A percentile compares a stretch with the other conserved stretches of the same genome.
Evolutionary conservation across 352 stramenopile species (phyloP).

Genomic region (Pythium phragmitis): DNA sequence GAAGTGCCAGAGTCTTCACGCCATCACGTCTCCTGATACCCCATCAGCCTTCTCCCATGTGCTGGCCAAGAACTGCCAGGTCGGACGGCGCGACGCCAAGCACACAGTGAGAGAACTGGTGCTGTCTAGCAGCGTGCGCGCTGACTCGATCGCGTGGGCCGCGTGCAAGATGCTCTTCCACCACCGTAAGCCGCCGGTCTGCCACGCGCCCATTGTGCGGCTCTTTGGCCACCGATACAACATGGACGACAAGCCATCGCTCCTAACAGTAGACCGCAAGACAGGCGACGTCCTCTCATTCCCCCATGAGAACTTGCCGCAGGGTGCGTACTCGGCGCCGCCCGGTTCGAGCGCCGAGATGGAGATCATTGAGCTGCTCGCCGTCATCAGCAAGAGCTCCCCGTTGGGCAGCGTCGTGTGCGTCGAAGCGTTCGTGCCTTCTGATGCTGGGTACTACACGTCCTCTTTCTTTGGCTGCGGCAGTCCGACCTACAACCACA

Average conservation of each 20-base stretch:
- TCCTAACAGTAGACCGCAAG: not conserved
- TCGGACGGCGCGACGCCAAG: constrained; percentile 13
- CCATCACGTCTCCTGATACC: not conserved
- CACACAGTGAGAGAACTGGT: constrained; percentile 15
- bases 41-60: constrained; percentile 18
- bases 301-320: not conserved
- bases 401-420: constrained; percentile 23
- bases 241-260: constrained; percentile 27
- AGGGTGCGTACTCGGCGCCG: constrained; percentile 11
- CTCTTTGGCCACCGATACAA: constrained; percentile 31
- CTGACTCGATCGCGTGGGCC: constrained; percentile 28
- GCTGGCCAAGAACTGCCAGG: constrained; percentile 16
- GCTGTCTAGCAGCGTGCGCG: constrained; percentile 18
- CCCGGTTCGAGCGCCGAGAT: constrained; percentile 23
- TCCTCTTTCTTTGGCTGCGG: constrained; percentile 25
- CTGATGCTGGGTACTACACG: constrained; percentile 21
- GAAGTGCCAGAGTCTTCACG: constrained; percentile 23
- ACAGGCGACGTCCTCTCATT: not conserved
- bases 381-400: constrained; percentile 27
- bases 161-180: constrained; percentile 31
- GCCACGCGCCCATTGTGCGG: constrained; percentile 27
- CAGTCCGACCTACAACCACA: constrained; percentile 25
- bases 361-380: constrained; percentile 30
- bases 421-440: constrained; percentile 23
- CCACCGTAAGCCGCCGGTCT: constrained; percentile 29